phyloP scores from a whole-genome alignment of 2,329 filamentous ascomycete species.

The Cladophialophora immunda region DNA sequence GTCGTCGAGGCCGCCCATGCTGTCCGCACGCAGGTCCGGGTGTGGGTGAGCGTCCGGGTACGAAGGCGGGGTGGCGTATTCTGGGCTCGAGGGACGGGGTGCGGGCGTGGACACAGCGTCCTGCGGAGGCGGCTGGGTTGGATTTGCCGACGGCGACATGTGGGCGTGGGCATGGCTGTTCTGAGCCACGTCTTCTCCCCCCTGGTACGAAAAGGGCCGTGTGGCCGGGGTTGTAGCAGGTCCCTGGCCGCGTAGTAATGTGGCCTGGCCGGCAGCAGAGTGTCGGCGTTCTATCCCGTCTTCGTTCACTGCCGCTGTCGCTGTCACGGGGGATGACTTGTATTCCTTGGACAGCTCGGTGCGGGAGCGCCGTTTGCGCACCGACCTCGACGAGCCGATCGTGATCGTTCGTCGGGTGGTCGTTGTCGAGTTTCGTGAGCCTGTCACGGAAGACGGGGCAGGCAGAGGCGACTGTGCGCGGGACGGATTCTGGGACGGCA shows the following conservation, averaged over 20 bases:
- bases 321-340: neutral
- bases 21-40: neutral
- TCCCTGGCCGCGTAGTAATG: neutral
- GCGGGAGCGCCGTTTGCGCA: constrained; percentile 25
- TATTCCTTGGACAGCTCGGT: constrained; percentile 28
- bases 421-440: constrained; percentile 17
- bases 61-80: constrained; percentile 5
- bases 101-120: no score
- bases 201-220: constrained; percentile 13
- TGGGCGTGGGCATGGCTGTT: neutral
- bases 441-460: constrained; percentile 4
- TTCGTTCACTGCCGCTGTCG: neutral
- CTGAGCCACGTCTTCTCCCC: neutral
- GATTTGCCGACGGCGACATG: neutral
- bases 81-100: constrained; percentile 4
- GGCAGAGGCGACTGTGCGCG: constrained; percentile 5
- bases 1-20: neutral
- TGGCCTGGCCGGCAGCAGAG: neutral
- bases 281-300: neutral
- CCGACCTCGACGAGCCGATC: constrained; percentile 28
- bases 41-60: neutral
- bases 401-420: constrained; percentile 18
- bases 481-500: constrained; percentile 12
- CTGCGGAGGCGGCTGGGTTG: no score
- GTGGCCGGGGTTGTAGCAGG: neutral